Evolutionary conservation across 441 rosid species (phyloP).

Genomic region (Eugenia klotzschiana): DNA sequence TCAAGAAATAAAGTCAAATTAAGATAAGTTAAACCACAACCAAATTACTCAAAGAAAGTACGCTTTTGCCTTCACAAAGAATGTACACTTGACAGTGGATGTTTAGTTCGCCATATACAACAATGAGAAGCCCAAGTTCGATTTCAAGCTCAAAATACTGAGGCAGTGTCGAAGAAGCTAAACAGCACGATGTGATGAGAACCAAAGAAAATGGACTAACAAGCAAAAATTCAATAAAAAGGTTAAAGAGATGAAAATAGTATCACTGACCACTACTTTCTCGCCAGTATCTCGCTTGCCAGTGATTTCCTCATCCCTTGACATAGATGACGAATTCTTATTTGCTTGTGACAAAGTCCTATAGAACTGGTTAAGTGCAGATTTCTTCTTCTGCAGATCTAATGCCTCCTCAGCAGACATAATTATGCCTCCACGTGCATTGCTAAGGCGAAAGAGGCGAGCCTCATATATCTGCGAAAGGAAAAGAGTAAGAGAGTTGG

Average conservation of each 20-base stretch:
- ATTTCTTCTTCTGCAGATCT: constrained; percentile 58
- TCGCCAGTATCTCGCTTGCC: constrained; percentile 60
- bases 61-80: not conserved
- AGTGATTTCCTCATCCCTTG: constrained; percentile 22
- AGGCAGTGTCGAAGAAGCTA: not conserved
- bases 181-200: not conserved
- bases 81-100: not conserved
- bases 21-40: not conserved
- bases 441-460: constrained; percentile 73
- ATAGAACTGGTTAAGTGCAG: constrained; percentile 74
- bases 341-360: constrained; percentile 46
- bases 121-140: not conserved
- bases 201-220: not conserved
- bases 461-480: constrained; percentile 68
- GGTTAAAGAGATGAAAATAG: constrained; percentile 7
- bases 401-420: constrained; percentile 82
- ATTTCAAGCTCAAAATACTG: not conserved
- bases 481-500: not conserved
- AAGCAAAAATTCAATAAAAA: not conserved
- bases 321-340: constrained; percentile 24
- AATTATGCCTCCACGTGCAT: constrained; percentile 52
- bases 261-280: constrained; percentile 50
- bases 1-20: not conserved
- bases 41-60: not conserved
- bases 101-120: not conserved